Evolutionary conservation across 176 grass and related monocot genomes (phyloP).

Genomic region (Secale cereale): DNA sequence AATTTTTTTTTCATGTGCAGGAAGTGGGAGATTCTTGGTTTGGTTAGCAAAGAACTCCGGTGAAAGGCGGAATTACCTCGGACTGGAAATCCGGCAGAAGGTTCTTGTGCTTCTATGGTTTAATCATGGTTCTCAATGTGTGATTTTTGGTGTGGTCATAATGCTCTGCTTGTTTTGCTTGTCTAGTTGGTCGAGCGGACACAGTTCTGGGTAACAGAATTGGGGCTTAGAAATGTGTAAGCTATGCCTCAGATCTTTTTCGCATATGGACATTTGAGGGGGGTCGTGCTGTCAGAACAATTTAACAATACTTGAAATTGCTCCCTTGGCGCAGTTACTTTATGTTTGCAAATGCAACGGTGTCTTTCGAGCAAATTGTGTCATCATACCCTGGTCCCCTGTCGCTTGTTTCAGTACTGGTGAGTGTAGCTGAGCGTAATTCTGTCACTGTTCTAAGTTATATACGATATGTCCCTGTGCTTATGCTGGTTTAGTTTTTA

Average conservation of each 20-base stretch:
- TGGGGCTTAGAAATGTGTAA: constrained; percentile 76
- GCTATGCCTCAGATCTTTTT: constrained; percentile 1
- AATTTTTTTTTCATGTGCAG: constrained; percentile 25
- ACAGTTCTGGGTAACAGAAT: constrained; percentile 74
- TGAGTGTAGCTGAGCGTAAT: constrained; percentile 15
- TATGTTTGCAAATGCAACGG: constrained; percentile 84
- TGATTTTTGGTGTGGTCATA: neutral
- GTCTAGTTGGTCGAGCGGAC: constrained; percentile 73
- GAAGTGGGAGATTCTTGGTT: constrained; percentile 90
- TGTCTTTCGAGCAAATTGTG: constrained; percentile 71
- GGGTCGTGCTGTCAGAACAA: neutral
- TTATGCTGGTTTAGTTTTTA: neutral
- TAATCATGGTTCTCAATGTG: neutral
- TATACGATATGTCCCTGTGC: neutral
- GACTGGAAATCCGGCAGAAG: constrained; percentile 91
- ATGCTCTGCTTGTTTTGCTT: neutral
- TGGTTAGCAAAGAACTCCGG: constrained; percentile 76
- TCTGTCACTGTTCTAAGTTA: neutral
- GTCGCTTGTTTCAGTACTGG: constrained; percentile 77
- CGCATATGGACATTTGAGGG: neutral
- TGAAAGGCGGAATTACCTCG: constrained; percentile 68
- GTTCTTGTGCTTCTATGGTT: constrained; percentile 31
- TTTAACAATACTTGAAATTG: neutral
- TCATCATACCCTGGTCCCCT: constrained; percentile 73
- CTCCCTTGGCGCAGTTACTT: constrained; percentile 56